phyloP scores from a whole-genome alignment of 2,329 filamentous ascomycete genomes.

The Fulvia fulva region DNA sequence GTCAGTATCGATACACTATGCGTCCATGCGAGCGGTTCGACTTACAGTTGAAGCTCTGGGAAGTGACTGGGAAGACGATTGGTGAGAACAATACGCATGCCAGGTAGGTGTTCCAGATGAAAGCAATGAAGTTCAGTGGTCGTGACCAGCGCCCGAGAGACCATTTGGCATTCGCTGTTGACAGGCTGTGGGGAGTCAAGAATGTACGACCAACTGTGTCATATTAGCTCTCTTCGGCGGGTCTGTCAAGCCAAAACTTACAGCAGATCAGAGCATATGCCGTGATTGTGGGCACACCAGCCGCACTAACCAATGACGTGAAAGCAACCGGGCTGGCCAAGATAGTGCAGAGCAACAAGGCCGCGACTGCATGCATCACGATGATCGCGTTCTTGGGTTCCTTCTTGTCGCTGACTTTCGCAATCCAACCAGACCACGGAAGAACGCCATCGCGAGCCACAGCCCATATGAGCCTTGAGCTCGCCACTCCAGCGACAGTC shows the following conservation, averaged over 20 bases:
- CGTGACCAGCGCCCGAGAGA: constrained; percentile 36
- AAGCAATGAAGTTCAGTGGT: constrained; percentile 34
- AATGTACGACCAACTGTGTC: constrained; percentile 33
- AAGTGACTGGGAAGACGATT: constrained; percentile 35
- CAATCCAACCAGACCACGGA: constrained; percentile 57
- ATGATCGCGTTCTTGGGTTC: constrained; percentile 59
- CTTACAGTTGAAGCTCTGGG: constrained; percentile 33
- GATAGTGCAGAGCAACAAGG: constrained; percentile 57
- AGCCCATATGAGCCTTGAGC: constrained; percentile 59
- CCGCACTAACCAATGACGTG: constrained; percentile 37
- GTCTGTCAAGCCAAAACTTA: constrained; percentile 3
- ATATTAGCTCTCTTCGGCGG: neutral
- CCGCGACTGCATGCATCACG: constrained; percentile 53
- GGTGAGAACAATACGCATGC: constrained; percentile 39
- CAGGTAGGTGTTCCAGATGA: constrained; percentile 39
- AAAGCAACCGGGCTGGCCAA: constrained; percentile 49
- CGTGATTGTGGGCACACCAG: constrained; percentile 39
- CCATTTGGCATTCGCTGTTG: constrained; percentile 32
- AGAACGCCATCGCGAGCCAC: constrained; percentile 60
- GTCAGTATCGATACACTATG: neutral
- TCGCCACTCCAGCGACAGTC: constrained; percentile 56
- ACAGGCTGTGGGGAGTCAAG: constrained; percentile 36
- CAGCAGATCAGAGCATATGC: constrained; percentile 35
- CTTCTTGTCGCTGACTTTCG: constrained; percentile 49
- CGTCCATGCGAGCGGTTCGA: neutral